These are phyloP conservation scores for Diospyros lotus DNA, from an alignment of 148 eudicot species.

Conservation along the genomic window DNA sequence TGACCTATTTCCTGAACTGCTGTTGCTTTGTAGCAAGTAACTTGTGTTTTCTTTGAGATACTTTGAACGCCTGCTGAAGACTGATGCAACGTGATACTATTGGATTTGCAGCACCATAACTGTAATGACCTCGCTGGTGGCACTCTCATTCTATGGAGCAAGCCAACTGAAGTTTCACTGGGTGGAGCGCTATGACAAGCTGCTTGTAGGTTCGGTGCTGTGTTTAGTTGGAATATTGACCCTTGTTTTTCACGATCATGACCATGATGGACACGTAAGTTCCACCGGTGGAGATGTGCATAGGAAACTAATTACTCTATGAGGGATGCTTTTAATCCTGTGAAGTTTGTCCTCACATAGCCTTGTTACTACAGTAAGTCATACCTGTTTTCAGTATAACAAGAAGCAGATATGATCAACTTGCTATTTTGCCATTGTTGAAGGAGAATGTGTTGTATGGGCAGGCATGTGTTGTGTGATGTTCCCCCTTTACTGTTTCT, in stretches of 20 bases:
- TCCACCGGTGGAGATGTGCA: conserved; percentile 37
- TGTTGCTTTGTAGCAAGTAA: background rate
- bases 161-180: conserved; percentile 96
- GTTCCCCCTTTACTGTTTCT: too few relatives aligned
- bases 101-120: conserved; percentile 68
- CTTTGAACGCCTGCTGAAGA: background rate
- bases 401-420: too few relatives aligned
- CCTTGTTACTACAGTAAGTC: too few relatives aligned
- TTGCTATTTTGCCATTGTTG: too few relatives aligned
- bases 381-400: too few relatives aligned
- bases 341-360: too few relatives aligned
- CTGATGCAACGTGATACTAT: conserved; percentile 12
- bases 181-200: conserved; percentile 97
- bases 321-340: conserved; percentile 1
- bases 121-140: conserved; percentile 94
- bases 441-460: too few relatives aligned
- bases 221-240: conserved; percentile 89
- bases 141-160: conserved; percentile 96
- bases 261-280: conserved; percentile 39
- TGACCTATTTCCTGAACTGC: background rate
- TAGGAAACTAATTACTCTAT: conserved; percentile 59
- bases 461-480: too few relatives aligned
- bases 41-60: background rate
- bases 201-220: conserved; percentile 89
- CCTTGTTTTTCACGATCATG: conserved; percentile 72